Base-by-base conservation (phyloP, 192 early-diverging fungal species). In the Coemansia sp. region DNA sequence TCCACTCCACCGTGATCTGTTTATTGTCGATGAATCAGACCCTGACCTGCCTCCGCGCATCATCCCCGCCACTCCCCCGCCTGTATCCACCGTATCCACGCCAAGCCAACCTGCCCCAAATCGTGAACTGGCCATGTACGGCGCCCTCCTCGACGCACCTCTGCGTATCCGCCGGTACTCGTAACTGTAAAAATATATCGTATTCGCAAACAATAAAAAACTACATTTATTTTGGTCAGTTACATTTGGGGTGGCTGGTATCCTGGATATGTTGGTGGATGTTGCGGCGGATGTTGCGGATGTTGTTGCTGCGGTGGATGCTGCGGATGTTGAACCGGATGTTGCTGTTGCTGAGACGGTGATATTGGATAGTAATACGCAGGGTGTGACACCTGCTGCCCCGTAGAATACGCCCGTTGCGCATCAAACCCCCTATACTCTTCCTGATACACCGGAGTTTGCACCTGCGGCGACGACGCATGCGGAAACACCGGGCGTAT, bases 141-240 rank as follows among this genome's bases (percentile, higher is more conserved):
- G 71, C n/a, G 56, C 67, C 1, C 26, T 79, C 26, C 23, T 79
- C 2, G 76, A 79, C 51, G 60, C 67, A 2, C 64, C 76, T 8
- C 41, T 79, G 19, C 52, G 76, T 14, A 67, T 79, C 41, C 62
- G 76, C 3, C 62, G 71, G 4, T 79, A 79, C 19, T 19, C 62
- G 22, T 21, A 17, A 52, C 12, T 52, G n/a, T 55, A 29, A 29
- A 26, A n/a, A 55, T 55, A 55, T 26, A 55, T 35, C 6, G 31
- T 35, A 26, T 53, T 26, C 21, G 26, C 8, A 26, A 53, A 53
- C 50, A 19, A 53, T 26, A 25, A 53, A 53, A 53, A 53, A 21
- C 22, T 26, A 26, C 26, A 16, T 53, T 53, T 53, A 53, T 29
- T 57, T 17, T 57, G 55, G 22, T 52, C 50, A 54, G 16, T 54